A percentile compares a stretch with the other conserved stretches of the same genome.
Conservation (phyloP, 129 eudicot species). For the Ambrosia artemisiifolia region DNA sequence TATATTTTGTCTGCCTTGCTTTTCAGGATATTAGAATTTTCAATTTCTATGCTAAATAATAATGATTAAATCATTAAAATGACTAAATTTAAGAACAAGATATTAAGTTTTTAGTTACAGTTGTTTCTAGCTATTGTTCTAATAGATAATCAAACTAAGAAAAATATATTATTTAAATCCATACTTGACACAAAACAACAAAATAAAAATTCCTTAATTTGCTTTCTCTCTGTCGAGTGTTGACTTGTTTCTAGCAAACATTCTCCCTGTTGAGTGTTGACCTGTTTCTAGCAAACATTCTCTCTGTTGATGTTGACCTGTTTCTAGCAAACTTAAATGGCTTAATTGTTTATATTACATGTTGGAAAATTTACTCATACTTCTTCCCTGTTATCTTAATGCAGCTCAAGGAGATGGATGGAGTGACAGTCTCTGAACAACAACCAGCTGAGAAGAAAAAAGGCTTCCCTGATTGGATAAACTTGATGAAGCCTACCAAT, state of each 20-base stretch:
- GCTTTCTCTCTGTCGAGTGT: not conserved
- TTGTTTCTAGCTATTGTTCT: not conserved
- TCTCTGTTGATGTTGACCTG: not conserved
- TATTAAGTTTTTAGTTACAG: not conserved
- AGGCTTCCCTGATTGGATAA: slow-evolving; percentile 73
- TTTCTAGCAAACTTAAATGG: not conserved
- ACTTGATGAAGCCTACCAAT: slow-evolving; percentile 66
- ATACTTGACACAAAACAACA: not conserved
- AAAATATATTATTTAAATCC: not conserved
- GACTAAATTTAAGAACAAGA: not conserved
- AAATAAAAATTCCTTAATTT: not conserved
- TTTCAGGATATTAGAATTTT: not conserved
- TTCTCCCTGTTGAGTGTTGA: not conserved
- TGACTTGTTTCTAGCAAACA: not conserved
- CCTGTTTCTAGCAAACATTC: not conserved
- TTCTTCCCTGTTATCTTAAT: slow-evolving; percentile 17
- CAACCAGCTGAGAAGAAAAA: slow-evolving; percentile 77
- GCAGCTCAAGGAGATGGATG: slow-evolving; percentile 83
- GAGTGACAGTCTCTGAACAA: slow-evolving; percentile 44
- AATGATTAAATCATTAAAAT: not conserved
- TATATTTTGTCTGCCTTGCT: not conserved
- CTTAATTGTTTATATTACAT: not conserved
- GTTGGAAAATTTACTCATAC: not conserved
- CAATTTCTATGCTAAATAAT: not conserved
- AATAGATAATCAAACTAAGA: not conserved